Evolutionary conservation across 768 basidiomycete species (phyloP), one percentile per base, ranked within the genome.

Genomic region (Crucibulum laeve): DNA sequence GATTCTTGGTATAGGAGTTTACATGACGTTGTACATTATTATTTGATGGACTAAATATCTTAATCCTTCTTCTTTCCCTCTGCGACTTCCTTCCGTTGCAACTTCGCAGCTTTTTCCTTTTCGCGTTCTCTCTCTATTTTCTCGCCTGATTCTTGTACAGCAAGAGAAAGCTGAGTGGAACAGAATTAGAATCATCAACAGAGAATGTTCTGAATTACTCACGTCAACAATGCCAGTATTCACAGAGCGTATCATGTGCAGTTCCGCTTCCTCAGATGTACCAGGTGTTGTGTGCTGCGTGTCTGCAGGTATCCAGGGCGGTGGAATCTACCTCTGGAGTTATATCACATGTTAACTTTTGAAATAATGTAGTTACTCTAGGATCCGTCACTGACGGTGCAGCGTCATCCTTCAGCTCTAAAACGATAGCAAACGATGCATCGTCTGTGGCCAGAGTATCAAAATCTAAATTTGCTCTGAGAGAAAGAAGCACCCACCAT

Each of bases 141-240:
- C 43, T 79, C 76, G 33, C 78, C 78, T 0, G 87, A 89, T 63
- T 91, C 90, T 57, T 91, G 87, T 15, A 91, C 80, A 5, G 81
- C 80, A 1, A 91, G 66, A 15, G 87, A 83, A 32, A 91, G 63
- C 88, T 90, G 44, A 38, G 19, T 45, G 26, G 38, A 19, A 21
- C 23, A 33, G 43, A 22, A 22, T 43, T 36, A 42, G 10, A 37
- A 18, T 30, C 26, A 39, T 15, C 15, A 22, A 25, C 5, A 46
- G 1, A 14, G 18, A 33, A 15, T 21, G 21, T 7, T 19, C 33
- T 15, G 22, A 4, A 25, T 13, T 5, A 44, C 78, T 54, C 56
- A 83, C 90, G 56, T 84, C 88, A 40, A 92, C 77, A 34, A 92
- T 77, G 3, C 89, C 89, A 1, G 89, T 91, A 52, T 90, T 87